A percentile compares a stretch with the other conserved stretches of the same genome.
phyloP scores from a whole-genome alignment of 2,329 filamentous ascomycete genomes.

The Fusarium anguioides region DNA sequence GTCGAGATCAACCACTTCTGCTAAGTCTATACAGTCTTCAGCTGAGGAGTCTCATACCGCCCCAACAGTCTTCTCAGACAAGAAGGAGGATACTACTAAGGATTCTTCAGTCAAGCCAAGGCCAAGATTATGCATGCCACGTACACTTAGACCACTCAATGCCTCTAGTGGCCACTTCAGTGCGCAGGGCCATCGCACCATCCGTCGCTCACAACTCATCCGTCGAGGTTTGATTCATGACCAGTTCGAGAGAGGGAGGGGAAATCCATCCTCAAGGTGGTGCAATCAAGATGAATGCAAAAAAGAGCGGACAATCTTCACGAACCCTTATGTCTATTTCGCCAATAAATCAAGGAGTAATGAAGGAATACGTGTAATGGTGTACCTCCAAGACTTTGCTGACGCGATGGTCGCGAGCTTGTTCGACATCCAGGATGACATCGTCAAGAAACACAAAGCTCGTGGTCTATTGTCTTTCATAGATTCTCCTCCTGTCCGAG shows the following conservation, averaged over 20 bases:
- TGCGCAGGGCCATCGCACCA: slow-evolving; percentile 7
- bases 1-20: not conserved
- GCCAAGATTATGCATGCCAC: not conserved
- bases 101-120: not conserved
- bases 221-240: slow-evolving; percentile 26
- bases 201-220: slow-evolving; percentile 22
- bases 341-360: slow-evolving; percentile 9
- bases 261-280: slow-evolving; percentile 22
- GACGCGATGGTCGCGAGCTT: slow-evolving; percentile 21
- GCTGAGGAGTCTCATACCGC: too few species aligned
- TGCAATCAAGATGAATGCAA: slow-evolving; percentile 34
- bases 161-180: not conserved
- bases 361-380: slow-evolving; percentile 8
- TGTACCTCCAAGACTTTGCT: slow-evolving; percentile 38
- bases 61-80: too few species aligned
- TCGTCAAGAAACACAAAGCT: slow-evolving; percentile 20
- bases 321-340: slow-evolving; percentile 12
- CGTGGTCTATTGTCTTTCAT: slow-evolving; percentile 39
- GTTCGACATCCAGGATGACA: slow-evolving; percentile 8
- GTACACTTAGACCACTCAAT: not conserved
- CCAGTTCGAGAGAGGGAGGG: slow-evolving; percentile 39
- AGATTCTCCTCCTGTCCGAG: slow-evolving; percentile 42
- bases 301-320: slow-evolving; percentile 17
- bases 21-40: not conserved
- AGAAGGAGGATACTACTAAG: too few species aligned